Evolutionary conservation across 2,329 filamentous ascomycete species (phyloP).

Genomic region (Scedosporium dehoogii): DNA sequence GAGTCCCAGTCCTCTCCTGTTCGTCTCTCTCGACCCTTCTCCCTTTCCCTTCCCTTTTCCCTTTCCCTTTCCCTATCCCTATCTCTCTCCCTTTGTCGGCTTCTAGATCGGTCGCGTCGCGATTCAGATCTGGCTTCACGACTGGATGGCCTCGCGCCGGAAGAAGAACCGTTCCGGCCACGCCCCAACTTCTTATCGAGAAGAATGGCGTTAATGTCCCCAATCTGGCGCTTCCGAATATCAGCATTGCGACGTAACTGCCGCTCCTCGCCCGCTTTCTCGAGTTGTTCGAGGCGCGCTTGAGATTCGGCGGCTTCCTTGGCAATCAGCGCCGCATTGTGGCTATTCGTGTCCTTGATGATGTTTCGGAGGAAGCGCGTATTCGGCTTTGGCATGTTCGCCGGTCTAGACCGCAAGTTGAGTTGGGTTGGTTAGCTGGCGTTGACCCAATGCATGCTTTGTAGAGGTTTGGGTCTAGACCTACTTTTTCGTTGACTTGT

Average conservation of each 20-base stretch:
- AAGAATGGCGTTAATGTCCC: slow-evolving; percentile 50
- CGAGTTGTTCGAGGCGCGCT: slow-evolving; percentile 56
- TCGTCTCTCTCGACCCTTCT: not conserved
- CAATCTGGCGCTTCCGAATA: slow-evolving; percentile 47
- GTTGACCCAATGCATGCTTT: not conserved
- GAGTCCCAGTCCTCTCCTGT: not conserved
- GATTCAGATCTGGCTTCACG: not conserved
- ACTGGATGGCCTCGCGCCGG: not conserved
- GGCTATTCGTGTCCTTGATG: slow-evolving; percentile 75
- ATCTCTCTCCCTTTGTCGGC: slow-evolving; percentile 8
- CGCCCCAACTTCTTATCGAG: slow-evolving; percentile 3
- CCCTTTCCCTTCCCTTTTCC: not conserved
- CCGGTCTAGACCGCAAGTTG: slow-evolving; percentile 34
- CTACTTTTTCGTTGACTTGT: slow-evolving; percentile 38
- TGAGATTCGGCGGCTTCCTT: slow-evolving; percentile 75
- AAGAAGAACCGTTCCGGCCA: not conserved
- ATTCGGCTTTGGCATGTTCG: slow-evolving; percentile 74
- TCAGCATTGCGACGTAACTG: slow-evolving; percentile 37
- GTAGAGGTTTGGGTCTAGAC: slow-evolving; percentile 12
- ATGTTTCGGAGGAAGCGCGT: slow-evolving; percentile 82
- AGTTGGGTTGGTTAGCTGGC: not conserved
- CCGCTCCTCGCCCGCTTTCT: slow-evolving; percentile 35
- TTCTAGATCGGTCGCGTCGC: not conserved
- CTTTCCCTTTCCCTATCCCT: slow-evolving; percentile 5
- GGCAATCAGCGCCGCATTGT: slow-evolving; percentile 78